Evolutionary conservation across 2,329 filamentous ascomycete species (phyloP).

Genomic region (Tolypocladium album): DNA sequence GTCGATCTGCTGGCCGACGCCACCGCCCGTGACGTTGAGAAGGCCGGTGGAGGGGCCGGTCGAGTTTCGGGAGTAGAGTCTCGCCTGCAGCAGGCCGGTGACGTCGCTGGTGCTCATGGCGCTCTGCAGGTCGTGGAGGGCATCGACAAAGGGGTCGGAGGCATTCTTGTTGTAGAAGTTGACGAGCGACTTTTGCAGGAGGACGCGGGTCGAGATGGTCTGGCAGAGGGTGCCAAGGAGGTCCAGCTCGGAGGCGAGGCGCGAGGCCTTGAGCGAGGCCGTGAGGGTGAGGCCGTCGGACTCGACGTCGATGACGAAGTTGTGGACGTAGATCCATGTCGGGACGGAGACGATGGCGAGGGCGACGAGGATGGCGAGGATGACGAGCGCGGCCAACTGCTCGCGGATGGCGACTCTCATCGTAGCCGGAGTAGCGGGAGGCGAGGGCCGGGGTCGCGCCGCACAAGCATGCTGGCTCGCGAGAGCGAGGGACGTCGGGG

Average conservation of each 20-base stretch:
- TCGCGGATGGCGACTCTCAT: constrained; percentile 85
- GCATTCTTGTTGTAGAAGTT: constrained; percentile 46
- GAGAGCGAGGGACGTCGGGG: neutral
- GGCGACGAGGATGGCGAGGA: constrained; percentile 37
- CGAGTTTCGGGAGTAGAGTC: constrained; percentile 59
- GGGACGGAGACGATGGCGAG: constrained; percentile 73
- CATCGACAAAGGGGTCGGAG: constrained; percentile 45
- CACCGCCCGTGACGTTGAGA: constrained; percentile 49
- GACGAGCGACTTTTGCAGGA: constrained; percentile 43
- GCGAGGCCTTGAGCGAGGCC: constrained; percentile 76
- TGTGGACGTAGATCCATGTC: constrained; percentile 51
- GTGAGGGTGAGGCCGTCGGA: constrained; percentile 60
- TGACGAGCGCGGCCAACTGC: constrained; percentile 64
- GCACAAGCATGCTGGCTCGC: neutral
- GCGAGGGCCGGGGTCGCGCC: neutral
- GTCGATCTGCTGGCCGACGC: constrained; percentile 14
- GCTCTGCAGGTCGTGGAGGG: constrained; percentile 56
- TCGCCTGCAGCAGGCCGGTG: constrained; percentile 54
- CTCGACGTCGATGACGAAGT: constrained; percentile 40
- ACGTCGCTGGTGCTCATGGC: constrained; percentile 54
- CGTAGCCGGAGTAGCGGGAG: neutral
- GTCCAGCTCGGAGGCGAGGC: constrained; percentile 67
- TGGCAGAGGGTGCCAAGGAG: constrained; percentile 66
- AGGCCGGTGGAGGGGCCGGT: constrained; percentile 46
- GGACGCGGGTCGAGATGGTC: constrained; percentile 57